phyloP scores from a whole-genome alignment of 1,284 basidiomycete species.

The Moesziomyces sp. region DNA sequence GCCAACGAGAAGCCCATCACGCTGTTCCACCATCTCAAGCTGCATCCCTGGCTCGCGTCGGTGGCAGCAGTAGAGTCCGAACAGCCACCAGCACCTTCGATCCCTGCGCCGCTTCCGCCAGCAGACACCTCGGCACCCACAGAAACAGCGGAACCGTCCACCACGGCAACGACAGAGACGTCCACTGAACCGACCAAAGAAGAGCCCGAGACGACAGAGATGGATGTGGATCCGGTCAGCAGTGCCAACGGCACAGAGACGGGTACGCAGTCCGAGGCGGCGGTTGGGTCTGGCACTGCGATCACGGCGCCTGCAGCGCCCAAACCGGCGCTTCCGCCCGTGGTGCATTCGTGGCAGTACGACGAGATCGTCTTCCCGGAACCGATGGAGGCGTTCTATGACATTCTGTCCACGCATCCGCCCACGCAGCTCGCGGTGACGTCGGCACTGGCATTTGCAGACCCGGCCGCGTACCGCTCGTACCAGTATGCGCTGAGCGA shows the following conservation, averaged over 20 bases:
- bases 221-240: slow-evolving; percentile 33
- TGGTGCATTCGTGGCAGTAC: slow-evolving; percentile 92
- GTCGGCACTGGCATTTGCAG: slow-evolving; percentile 57
- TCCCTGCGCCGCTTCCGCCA: slow-evolving; percentile 42
- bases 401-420: slow-evolving; percentile 81
- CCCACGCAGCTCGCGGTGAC: slow-evolving; percentile 74
- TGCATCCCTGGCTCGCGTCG: slow-evolving; percentile 85
- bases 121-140: slow-evolving; percentile 31
- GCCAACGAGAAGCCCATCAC: slow-evolving; percentile 89
- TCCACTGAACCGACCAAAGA: slow-evolving; percentile 10
- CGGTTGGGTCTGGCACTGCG: neutral
- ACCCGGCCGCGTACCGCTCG: slow-evolving; percentile 48
- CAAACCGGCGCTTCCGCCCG: slow-evolving; percentile 55
- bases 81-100: slow-evolving; percentile 64
- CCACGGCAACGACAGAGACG: neutral
- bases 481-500: slow-evolving; percentile 40
- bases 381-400: slow-evolving; percentile 88
- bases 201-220: slow-evolving; percentile 4
- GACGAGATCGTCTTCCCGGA: slow-evolving; percentile 98
- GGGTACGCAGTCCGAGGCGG: neutral
- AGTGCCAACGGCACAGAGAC: slow-evolving; percentile 7
- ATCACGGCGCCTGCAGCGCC: slow-evolving; percentile 4
- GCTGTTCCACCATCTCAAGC: slow-evolving; percentile 90
- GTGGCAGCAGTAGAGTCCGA: slow-evolving; percentile 75
- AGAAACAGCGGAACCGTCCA: slow-evolving; percentile 1